These are phyloP conservation scores for Pseudotsuga menziesii DNA, from an alignment of 75 land plant genomes.

Conservation along the genomic window DNA sequence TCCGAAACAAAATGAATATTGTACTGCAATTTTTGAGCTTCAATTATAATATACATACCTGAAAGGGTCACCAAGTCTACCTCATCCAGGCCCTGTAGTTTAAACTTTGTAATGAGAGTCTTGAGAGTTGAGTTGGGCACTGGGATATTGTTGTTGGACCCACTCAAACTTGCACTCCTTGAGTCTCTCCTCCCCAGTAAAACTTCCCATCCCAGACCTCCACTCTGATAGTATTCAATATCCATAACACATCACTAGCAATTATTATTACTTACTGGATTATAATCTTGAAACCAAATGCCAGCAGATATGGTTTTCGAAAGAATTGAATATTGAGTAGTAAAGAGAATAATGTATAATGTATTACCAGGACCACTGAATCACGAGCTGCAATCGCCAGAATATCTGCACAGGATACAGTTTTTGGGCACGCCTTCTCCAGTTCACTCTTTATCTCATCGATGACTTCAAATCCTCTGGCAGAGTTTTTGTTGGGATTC, in stretches of 20 bases:
- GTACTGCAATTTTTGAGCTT: too few relatives aligned
- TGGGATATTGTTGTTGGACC: constrained; percentile 61
- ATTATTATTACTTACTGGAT: neutral
- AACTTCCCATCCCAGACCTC: constrained; percentile 69
- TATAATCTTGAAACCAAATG: too few relatives aligned
- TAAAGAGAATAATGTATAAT: neutral
- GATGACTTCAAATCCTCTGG: constrained; percentile 13
- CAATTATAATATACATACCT: constrained; percentile 19
- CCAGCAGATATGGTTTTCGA: too few relatives aligned
- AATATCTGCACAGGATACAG: constrained; percentile 19
- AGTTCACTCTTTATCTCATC: constrained; percentile 10
- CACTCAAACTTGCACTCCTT: constrained; percentile 36
- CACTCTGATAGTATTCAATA: constrained; percentile 20
- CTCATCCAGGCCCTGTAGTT: constrained; percentile 51
- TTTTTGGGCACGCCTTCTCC: constrained; percentile 12
- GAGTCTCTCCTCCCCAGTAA: constrained; percentile 74
- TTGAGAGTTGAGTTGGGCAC: constrained; percentile 55
- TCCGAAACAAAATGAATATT: neutral
- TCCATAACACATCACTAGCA: neutral
- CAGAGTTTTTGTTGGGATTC: neutral
- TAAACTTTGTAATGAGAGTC: constrained; percentile 63
- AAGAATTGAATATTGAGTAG: neutral
- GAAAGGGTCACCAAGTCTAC: constrained; percentile 75
- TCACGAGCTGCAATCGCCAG: constrained; percentile 16
- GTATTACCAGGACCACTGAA: neutral